Percentiles rank a stretch among this genome's conserved stretches.
These are phyloP conservation scores for Phytophthora agathidicida DNA, from an alignment of 352 stramenopile species.

Conservation along the genomic window DNA sequence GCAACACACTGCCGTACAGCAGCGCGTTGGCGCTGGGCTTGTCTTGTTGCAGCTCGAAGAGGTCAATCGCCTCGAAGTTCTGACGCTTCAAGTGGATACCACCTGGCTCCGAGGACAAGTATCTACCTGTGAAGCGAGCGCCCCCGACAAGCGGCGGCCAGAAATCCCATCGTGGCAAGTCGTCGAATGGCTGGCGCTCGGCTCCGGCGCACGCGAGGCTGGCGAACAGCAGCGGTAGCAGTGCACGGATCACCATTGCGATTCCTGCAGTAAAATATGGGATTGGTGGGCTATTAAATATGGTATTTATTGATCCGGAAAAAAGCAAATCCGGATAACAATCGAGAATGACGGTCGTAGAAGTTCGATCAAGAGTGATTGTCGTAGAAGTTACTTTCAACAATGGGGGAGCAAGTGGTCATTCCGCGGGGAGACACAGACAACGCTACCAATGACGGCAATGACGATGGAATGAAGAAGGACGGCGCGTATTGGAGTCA, in stretches of 20 bases:
- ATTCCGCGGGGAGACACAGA: conserved; percentile 18
- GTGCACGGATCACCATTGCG: conserved; percentile 1
- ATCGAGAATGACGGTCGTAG: no score
- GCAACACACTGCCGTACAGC: conserved; percentile 69
- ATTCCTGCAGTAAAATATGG: no score
- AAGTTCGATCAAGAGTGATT: conserved; percentile 16
- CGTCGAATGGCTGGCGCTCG: background rate
- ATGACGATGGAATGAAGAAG: conserved; percentile 2
- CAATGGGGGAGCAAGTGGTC: conserved; percentile 28
- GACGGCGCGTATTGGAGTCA: conserved; percentile 11
- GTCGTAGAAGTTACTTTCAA: conserved; percentile 27
- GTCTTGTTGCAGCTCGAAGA: conserved; percentile 52
- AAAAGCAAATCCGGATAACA: background rate
- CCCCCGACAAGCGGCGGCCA: conserved; percentile 55
- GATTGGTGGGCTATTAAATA: no score
- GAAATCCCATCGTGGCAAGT: conserved; percentile 67
- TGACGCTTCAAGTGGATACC: conserved; percentile 49
- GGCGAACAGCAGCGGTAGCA: conserved; percentile 15
- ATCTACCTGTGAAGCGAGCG: conserved; percentile 64
- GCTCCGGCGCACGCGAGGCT: background rate
- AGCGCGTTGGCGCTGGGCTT: conserved; percentile 41
- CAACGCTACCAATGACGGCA: background rate
- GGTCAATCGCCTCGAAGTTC: conserved; percentile 60
- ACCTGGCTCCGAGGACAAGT: conserved; percentile 57
- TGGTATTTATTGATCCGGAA: no score